A percentile compares a stretch with the other conserved stretches of the same genome.
phyloP scores from a whole-genome alignment of 352 stramenopile genomes.

The Pythium apleroticum region DNA sequence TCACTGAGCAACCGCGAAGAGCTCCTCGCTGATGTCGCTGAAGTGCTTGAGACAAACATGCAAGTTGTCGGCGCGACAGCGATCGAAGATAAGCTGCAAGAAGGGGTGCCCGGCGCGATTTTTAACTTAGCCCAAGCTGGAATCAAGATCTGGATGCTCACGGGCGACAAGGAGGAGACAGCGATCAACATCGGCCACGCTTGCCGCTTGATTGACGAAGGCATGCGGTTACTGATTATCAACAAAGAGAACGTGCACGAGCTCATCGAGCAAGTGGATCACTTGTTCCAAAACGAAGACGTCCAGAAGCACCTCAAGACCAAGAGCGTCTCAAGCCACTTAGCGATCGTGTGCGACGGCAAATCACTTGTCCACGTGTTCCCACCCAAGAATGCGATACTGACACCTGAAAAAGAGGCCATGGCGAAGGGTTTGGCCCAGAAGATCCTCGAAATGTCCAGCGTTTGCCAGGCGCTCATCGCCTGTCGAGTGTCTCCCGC shows the following conservation, averaged over 20 bases:
- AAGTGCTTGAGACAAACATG: constrained; percentile 71
- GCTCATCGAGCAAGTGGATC: constrained; percentile 54
- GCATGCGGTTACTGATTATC: constrained; percentile 54
- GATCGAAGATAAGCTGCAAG: constrained; percentile 94
- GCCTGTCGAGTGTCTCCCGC: constrained; percentile 80
- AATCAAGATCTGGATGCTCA: constrained; percentile 95
- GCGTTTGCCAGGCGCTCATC: constrained; percentile 67
- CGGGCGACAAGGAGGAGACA: constrained; percentile 94
- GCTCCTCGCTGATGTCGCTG: constrained; percentile 52
- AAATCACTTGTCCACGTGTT: constrained; percentile 77
- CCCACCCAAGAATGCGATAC: constrained; percentile 44
- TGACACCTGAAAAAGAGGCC: constrained; percentile 30
- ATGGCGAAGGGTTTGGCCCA: constrained; percentile 44
- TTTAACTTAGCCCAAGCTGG: constrained; percentile 82
- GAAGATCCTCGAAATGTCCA: constrained; percentile 62
- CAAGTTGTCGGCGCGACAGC: constrained; percentile 86
- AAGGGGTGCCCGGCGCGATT: constrained; percentile 88
- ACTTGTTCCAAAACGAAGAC: constrained; percentile 40
- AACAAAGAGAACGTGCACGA: constrained; percentile 49
- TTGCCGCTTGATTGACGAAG: constrained; percentile 67
- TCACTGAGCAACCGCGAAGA: constrained; percentile 60
- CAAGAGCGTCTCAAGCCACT: constrained; percentile 44
- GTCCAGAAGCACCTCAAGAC: constrained; percentile 48
- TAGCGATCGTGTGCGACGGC: constrained; percentile 67
- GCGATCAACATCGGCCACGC: constrained; percentile 93